A percentile compares a stretch with the other conserved stretches of the same genome.
Evolutionary conservation across 345 rosid genomes (phyloP).

Genomic region (Eucalyptus grandis): DNA sequence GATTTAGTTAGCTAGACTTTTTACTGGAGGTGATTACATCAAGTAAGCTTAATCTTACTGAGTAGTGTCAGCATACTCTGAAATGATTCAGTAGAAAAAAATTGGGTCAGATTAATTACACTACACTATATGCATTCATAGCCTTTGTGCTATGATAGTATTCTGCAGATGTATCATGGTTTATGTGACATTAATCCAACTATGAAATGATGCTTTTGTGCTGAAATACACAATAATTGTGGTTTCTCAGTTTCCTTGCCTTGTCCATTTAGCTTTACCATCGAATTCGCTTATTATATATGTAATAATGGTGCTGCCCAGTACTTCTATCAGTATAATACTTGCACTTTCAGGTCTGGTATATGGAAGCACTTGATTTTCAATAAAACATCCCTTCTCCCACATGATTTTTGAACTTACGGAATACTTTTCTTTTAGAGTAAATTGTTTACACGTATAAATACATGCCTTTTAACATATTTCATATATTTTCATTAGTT

Average conservation of each 20-base stretch:
- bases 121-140: neutral
- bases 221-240: neutral
- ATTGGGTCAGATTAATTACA: neutral
- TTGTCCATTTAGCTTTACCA: neutral
- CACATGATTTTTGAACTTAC: neutral
- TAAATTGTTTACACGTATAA: neutral
- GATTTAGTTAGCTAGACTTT: neutral
- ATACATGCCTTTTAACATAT: neutral
- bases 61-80: neutral
- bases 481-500: neutral
- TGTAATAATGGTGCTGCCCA: neutral
- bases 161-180: neutral
- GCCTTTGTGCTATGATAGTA: neutral
- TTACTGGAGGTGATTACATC: neutral
- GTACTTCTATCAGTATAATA: neutral
- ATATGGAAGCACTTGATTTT: neutral
- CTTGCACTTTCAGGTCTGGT: neutral
- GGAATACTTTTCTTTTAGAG: neutral
- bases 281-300: neutral
- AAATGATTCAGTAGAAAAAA: neutral
- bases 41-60: neutral
- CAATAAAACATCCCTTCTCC: neutral
- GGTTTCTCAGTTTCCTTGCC: neutral
- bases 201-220: neutral
- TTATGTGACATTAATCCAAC: neutral